Base-by-base conservation (phyloP, 331 rosid species). In the Malus hybrid region DNA sequence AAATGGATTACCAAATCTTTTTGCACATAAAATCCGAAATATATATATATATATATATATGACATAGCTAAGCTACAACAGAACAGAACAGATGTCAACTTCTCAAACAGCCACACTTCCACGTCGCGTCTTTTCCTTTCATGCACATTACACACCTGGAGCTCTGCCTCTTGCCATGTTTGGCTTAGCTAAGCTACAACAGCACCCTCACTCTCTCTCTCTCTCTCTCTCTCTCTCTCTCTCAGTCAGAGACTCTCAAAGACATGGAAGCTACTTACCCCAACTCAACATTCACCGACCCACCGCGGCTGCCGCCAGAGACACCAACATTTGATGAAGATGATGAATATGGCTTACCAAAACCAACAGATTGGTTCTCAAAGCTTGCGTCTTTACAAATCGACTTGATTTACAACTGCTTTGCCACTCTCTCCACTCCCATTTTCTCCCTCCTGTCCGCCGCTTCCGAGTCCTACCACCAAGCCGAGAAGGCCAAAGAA, bases 61-160 rank as follows among this genome's bases (percentile, higher is more conserved):
- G 39, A 6, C 10, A 34, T 0, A 8, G 44, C 44, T 36, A 8
- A 36, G 44, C 44, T 36, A 36, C 12, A 9, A 62, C 34, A 28
- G 8, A 28, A 5, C 7, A 34, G 42, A 16, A 65, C 75, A 56
- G 67, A 69, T 78, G 84, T 73, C 81, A 69, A 15, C 73, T 71
- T 20, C 34, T 65, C 70, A 73, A 68, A 83, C 85, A 59, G 24
- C 36, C 65, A 59, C 44, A 79, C 78, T 81, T 77, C 90, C 86
- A 81, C 86, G 80, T 76, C 56, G 56, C 79, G 20, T 73, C 27
- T 65, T 27, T 9, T 72, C 54, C 33, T 75, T 73, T 29, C 81
- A 84, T 78, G 86, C 84, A 77, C 34, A 61, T 6, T 81, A 73
- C 86, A 81, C 93, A 86, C 70, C 86, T 85, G 75, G 72, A 64